Evolutionary conservation across 2,329 filamentous ascomycete genomes (phyloP), one percentile per base, ranked within the genome.

Genomic region (Daldinia sp.): DNA sequence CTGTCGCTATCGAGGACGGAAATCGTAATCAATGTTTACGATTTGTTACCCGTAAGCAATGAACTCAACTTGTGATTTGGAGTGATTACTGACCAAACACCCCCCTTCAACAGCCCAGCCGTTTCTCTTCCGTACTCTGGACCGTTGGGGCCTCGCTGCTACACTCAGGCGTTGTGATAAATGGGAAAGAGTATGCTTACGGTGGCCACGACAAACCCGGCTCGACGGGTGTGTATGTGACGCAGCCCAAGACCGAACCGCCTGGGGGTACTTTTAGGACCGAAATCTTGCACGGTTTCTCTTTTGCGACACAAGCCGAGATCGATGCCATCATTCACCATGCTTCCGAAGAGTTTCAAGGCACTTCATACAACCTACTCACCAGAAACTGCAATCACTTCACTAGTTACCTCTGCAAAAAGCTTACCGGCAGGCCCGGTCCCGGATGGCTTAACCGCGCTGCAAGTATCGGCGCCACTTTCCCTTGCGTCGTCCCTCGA

Each of bases 301-400:
- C 90, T 5, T 86, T 93, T 62, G 85, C 85, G 21, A 83, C 88
- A 2, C 81, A 86, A 19, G 79, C 83, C 58, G 91, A 95, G 76
- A 89, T 95, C 68, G 88, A 93, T 53, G 74, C 80, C 11, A 89
- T 92, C 37, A 85, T 96, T 43, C 86, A 84, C 70, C 81, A 82
- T 58, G 89, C 89, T 10, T 92, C 89, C 1, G 84, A 90, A 39
- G 83, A 89, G 68, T 96, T 95, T 71, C 83, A 88, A 58, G 92
- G 92, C 21, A 88, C 88, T 0, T 85, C 85, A 11, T 95, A 96
- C 77, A 94, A 95, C 72, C 84, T 96, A 11, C 82, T 96, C 43
- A 93, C 89, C 17, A 88, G 88, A 70, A 96, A 96, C 77, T 96
- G 92, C 83, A 96, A 96, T 75, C 92, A 96, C 75, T 96, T 96